Evolutionary conservation across 225 moss, liverwort and hornwort genomes (phyloP).

Genomic region (Asterella californica): DNA sequence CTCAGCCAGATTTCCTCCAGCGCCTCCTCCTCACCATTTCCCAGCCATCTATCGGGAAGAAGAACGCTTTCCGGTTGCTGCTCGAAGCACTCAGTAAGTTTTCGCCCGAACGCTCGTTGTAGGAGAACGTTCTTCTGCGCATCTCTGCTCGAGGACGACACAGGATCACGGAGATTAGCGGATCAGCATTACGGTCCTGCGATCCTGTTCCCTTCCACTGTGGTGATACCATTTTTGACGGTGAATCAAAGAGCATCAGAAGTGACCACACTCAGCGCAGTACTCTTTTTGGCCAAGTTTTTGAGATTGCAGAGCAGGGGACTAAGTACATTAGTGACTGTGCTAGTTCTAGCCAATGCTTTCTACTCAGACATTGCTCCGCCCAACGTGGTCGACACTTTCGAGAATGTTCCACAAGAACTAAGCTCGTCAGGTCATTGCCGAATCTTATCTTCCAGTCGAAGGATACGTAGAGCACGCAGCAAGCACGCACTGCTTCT

Average conservation of each 20-base stretch:
- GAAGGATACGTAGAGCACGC: too few relatives aligned
- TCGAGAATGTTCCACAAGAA: slow-evolving; percentile 82
- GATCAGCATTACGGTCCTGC: background rate
- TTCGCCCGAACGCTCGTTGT: background rate
- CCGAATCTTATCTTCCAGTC: background rate
- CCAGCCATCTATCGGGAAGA: background rate
- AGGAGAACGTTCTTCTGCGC: background rate
- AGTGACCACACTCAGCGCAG: background rate
- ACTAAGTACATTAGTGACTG: slow-evolving; percentile 19
- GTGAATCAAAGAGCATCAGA: background rate
- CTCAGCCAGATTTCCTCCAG: background rate
- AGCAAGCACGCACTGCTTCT: too few relatives aligned
- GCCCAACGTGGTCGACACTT: slow-evolving; percentile 65
- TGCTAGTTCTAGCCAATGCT: slow-evolving; percentile 44
- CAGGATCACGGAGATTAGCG: background rate
- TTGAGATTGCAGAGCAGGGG: slow-evolving; percentile 8
- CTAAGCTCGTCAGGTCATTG: slow-evolving; percentile 53
- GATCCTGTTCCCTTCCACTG: slow-evolving; percentile 11
- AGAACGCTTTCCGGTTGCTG: background rate
- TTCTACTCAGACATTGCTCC: slow-evolving; percentile 53
- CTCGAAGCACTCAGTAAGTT: background rate
- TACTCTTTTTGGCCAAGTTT: background rate
- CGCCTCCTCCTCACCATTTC: background rate
- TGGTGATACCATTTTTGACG: background rate
- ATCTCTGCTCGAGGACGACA: background rate